phyloP scores from a whole-genome alignment of 2,329 filamentous ascomycete species.

The Botrytis fabae region DNA sequence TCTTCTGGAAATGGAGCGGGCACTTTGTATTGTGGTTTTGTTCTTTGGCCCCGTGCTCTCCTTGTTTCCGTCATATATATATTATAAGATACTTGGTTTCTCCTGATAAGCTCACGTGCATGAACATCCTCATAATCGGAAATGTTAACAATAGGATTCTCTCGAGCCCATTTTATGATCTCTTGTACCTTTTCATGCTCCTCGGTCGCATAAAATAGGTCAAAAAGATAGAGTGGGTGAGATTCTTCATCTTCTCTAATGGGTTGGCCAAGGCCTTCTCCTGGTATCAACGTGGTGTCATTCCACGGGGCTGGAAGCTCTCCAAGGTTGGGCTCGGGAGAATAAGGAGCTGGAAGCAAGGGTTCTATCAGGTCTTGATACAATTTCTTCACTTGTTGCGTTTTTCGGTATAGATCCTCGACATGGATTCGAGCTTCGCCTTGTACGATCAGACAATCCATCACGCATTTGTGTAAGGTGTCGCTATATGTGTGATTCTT shows the following conservation, averaged over 20 bases:
- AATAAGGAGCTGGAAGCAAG: background rate
- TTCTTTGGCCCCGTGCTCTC: background rate
- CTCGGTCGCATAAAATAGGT: background rate
- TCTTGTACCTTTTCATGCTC: background rate
- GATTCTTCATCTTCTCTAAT: background rate
- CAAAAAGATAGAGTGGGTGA: background rate
- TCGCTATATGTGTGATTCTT: background rate
- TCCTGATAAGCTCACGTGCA: background rate
- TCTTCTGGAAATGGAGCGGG: background rate
- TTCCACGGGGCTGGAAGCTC: background rate
- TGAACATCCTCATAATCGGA: background rate
- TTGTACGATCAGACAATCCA: constrained; percentile 17
- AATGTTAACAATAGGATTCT: background rate
- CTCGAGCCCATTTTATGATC: background rate
- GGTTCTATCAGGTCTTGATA: background rate
- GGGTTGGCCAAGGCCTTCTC: background rate
- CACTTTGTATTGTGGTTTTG: background rate
- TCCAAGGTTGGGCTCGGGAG: background rate
- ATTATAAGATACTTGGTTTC: background rate
- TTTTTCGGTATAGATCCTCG: background rate
- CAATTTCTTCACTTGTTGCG: background rate
- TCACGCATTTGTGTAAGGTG: background rate
- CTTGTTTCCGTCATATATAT: background rate
- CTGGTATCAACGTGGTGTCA: background rate
- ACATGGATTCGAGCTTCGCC: background rate